Percentiles rank a stretch among this genome's conserved stretches.
Conservation (phyloP, 208 protist genomes). For the Leishmania turanica region DNA sequence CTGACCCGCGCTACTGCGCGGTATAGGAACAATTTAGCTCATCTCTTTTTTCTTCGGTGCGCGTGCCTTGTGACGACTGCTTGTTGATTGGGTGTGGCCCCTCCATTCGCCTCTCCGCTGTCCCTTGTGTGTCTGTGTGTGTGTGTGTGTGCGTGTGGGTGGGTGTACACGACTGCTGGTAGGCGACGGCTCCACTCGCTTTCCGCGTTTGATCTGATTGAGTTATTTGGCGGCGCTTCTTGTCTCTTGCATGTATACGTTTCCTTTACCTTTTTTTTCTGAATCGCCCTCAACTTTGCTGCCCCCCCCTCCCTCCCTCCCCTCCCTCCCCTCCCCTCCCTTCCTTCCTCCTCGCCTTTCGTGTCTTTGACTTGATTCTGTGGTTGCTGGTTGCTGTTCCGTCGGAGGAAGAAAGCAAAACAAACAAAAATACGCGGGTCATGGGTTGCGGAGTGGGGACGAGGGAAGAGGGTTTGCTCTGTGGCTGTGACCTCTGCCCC, state of each 20-base stretch:
- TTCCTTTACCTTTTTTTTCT: neutral
- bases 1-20: neutral
- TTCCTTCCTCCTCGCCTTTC: neutral
- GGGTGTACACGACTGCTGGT: neutral
- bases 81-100: neutral
- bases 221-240: neutral
- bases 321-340: neutral
- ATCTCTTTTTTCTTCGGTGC: neutral
- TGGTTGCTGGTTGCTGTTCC: neutral
- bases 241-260: neutral
- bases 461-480: neutral
- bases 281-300: neutral
- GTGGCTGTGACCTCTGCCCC: neutral
- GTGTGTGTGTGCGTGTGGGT: neutral
- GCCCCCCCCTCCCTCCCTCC: neutral
- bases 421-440: too few relatives aligned
- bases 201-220: neutral
- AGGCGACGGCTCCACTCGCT: neutral
- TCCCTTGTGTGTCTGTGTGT: neutral
- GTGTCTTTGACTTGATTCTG: constrained; percentile 23
- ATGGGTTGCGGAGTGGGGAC: too few relatives aligned
- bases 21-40: neutral
- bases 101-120: neutral
- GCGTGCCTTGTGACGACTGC: neutral
- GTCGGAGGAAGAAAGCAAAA: too few relatives aligned